Conservation (phyloP, 2,329 filamentous ascomycete species). For the Hypoxylon sp. region DNA sequence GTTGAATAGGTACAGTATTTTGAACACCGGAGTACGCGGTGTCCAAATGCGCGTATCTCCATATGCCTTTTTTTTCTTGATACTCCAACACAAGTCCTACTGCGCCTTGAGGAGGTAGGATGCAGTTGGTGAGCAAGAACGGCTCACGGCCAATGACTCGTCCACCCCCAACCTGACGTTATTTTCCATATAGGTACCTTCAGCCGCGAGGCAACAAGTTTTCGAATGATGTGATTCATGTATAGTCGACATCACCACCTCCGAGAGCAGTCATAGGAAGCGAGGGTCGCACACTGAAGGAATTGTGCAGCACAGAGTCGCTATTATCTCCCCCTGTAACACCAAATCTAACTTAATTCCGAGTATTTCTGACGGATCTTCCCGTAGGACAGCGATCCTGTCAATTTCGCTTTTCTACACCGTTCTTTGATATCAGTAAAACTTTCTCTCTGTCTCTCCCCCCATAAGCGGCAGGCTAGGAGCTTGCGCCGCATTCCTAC, state of each 20-base stretch:
- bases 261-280: neutral
- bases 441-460: neutral
- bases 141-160: neutral
- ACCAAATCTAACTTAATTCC: neutral
- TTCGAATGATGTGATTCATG: neutral
- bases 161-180: neutral
- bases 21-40: neutral
- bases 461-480: neutral
- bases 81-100: conserved; percentile 9
- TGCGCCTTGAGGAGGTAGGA: conserved; percentile 5
- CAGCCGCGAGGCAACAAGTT: neutral
- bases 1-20: neutral
- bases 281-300: neutral
- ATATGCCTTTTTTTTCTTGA: neutral
- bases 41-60: neutral
- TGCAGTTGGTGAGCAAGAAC: conserved; percentile 1
- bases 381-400: neutral
- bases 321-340: neutral
- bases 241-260: neutral
- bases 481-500: conserved; percentile 1
- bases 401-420: neutral
- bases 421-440: conserved; percentile 1
- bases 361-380: neutral
- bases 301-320: neutral
- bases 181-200: neutral